Evolutionary conservation across 148 eudicot genomes (phyloP).

Genomic region (Bassia scoparia): DNA sequence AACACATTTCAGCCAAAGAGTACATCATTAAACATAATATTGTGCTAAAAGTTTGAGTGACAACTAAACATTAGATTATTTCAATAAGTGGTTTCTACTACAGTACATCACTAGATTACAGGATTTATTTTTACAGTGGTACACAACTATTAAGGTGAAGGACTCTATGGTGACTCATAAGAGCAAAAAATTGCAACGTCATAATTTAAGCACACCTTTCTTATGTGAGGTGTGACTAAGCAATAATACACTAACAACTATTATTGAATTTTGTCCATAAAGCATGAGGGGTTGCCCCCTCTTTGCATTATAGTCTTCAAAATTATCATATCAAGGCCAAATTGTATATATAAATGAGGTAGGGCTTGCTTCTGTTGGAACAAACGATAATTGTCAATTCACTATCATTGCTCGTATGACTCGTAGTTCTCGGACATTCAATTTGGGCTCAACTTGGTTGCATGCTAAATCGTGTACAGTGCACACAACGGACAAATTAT

Average conservation of each 20-base stretch:
- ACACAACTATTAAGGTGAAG: too few species aligned
- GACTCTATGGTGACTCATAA: too few species aligned
- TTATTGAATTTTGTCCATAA: background rate
- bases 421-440: background rate
- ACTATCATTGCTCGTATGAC: background rate
- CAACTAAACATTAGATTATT: too few species aligned
- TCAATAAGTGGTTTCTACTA: too few species aligned
- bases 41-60: too few species aligned
- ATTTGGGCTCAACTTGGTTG: background rate
- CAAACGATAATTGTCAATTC: background rate
- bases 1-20: too few species aligned
- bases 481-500: background rate
- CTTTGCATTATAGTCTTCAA: background rate
- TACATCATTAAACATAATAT: too few species aligned
- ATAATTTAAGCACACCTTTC: background rate
- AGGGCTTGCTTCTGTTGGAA: background rate
- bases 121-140: background rate
- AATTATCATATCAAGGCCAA: background rate
- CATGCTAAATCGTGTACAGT: background rate
- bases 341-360: background rate
- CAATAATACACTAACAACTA: background rate
- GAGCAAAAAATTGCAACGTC: background rate
- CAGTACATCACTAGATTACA: too few species aligned
- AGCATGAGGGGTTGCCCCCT: background rate
- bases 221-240: background rate